Conservation (phyloP, 2,329 filamentous ascomycete species). For the Cladosporium velox region DNA sequence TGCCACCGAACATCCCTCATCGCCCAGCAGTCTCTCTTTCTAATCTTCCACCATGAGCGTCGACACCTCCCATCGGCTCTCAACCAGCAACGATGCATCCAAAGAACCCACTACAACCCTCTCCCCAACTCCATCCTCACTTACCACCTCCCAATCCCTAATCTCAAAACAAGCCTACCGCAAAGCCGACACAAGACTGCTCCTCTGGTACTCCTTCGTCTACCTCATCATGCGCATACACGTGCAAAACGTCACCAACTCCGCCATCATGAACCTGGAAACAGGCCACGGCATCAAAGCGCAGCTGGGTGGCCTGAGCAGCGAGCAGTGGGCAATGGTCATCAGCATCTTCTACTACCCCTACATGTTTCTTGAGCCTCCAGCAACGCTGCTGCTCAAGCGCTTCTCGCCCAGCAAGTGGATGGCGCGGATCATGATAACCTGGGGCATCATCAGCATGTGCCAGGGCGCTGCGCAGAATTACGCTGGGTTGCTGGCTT, state of each 20-base stretch:
- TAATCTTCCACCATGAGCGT: neutral
- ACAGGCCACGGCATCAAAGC: slow-evolving; percentile 37
- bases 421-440: slow-evolving; percentile 46
- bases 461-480: slow-evolving; percentile 32
- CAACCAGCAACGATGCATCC: neutral
- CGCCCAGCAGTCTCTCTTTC: neutral
- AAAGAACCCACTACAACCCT: slow-evolving; percentile 5
- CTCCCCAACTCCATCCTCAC: slow-evolving; percentile 20
- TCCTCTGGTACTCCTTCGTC: slow-evolving; percentile 39
- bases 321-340: slow-evolving; percentile 38
- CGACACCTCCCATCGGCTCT: neutral
- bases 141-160: slow-evolving; percentile 36
- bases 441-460: slow-evolving; percentile 40
- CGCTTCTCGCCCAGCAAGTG: slow-evolving; percentile 47
- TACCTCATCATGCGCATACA: slow-evolving; percentile 38
- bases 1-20: neutral
- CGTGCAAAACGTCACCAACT: slow-evolving; percentile 39
- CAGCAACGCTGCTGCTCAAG: slow-evolving; percentile 51
- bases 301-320: slow-evolving; percentile 37
- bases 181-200: slow-evolving; percentile 38
- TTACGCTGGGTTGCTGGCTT: slow-evolving; percentile 28
- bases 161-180: slow-evolving; percentile 29
- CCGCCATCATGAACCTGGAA: slow-evolving; percentile 41
- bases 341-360: slow-evolving; percentile 40
- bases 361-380: slow-evolving; percentile 46